Evolutionary conservation across 2,329 filamentous ascomycete species (phyloP), one percentile per base, ranked within the genome.

Genomic region (Volutella citrinella): DNA sequence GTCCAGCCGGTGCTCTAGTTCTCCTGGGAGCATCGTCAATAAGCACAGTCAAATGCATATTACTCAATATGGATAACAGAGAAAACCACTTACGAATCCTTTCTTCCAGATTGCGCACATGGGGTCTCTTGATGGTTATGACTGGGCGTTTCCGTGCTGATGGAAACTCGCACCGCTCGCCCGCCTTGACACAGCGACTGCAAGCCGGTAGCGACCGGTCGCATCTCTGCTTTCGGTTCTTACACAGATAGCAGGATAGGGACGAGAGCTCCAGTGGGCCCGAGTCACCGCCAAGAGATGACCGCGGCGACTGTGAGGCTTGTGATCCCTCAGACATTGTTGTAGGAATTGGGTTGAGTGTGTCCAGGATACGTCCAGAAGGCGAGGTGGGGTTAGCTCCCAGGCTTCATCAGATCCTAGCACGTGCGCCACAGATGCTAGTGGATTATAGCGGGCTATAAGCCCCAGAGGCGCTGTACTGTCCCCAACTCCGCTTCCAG

Each of bases 1-100:
- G 15, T 43, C 40, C 6, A 48, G 14, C 13, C 33, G 34, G 0
- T 26, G 31, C 21, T 48, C 45, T 22, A 82, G 69, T 30, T 76
- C 65, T 19, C 42, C 45, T 48, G 6, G 3, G 10, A 9, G 0
- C 7, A 16, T 3, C 11, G 18, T 36, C 31, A 36, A 13, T 18
- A 20, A 21, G 10, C n/a, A 7, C 5, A 20, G 14, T n/a, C 10
- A n/a, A 1, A 8, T 2, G n/a, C 3, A n/a, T 2, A 18, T 21
- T 14, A 15, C 12, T 17, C 14, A 2, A 13, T 19, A 3, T 11
- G 4, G n/a, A n/a, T n/a, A n/a, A n/a, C n/a, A n/a, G n/a, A n/a
- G n/a, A n/a, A n/a, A n/a, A n/a, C n/a, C n/a, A 27, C 43, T 19
- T 23, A 42, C 43, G 32, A 7, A 46, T 46, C 5, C 30, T 40